Evolutionary conservation across 306 rosid species (phyloP).

Genomic region (Coriaria nepalensis): DNA sequence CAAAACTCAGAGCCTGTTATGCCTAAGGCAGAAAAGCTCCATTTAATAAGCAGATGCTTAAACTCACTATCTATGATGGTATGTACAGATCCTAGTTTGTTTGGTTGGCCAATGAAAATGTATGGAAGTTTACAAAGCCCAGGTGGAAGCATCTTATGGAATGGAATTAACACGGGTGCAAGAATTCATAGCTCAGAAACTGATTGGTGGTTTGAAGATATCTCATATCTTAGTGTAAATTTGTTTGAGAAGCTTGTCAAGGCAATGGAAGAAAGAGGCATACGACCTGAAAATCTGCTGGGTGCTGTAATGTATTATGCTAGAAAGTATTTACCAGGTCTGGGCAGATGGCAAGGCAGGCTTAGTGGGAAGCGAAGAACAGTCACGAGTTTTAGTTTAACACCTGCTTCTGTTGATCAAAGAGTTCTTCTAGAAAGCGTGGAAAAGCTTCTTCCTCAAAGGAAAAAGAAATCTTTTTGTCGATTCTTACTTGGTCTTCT

Average conservation of each 20-base stretch:
- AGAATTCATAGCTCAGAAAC: conserved; percentile 75
- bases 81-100: conserved; percentile 90
- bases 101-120: conserved; percentile 99
- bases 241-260: conserved; percentile 75
- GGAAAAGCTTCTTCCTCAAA: conserved; percentile 75
- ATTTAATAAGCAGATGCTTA: conserved; percentile 53
- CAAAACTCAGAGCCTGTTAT: conserved; percentile 62
- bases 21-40: conserved; percentile 52
- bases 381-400: conserved; percentile 64
- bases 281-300: conserved; percentile 63
- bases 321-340: conserved; percentile 81
- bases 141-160: conserved; percentile 96
- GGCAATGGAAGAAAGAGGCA: conserved; percentile 74
- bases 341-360: conserved; percentile 77
- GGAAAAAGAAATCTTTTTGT: conserved; percentile 72
- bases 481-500: conserved; percentile 82
- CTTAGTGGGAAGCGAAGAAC: conserved; percentile 49
- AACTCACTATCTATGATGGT: conserved; percentile 78
- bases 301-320: conserved; percentile 79
- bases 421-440: conserved; percentile 57
- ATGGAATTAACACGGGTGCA: conserved; percentile 93
- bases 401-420: conserved; percentile 68
- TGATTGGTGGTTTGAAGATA: conserved; percentile 99
- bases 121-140: conserved; percentile 97
- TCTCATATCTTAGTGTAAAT: conserved; percentile 62